Evolutionary conservation across 306 rosid genomes (phyloP).

Genomic region (Senna tora): DNA sequence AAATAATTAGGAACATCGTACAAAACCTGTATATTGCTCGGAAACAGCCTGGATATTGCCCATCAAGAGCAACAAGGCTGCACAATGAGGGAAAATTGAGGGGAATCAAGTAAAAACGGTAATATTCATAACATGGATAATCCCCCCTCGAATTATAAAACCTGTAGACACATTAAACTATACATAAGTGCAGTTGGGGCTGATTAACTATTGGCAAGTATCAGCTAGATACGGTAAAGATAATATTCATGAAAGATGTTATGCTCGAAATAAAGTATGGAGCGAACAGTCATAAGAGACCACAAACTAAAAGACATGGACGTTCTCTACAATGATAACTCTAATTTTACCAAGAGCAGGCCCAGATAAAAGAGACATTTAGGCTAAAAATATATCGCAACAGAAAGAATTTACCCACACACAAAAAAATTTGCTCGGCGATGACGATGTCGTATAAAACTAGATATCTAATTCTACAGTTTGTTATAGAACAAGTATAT

Average conservation of each 20-base stretch:
- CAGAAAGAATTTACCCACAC: not conserved
- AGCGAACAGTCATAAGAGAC: not conserved
- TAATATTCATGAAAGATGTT: not conserved
- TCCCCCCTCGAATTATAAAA: not conserved
- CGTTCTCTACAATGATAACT: not conserved
- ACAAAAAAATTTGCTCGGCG: not conserved
- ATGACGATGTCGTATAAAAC: not conserved
- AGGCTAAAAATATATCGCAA: not conserved
- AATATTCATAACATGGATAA: not conserved
- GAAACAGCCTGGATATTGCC: not conserved
- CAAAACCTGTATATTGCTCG: not conserved
- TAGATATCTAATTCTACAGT: too few relatives aligned
- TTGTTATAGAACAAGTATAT: not conserved
- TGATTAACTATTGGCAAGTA: not conserved
- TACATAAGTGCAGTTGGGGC: not conserved
- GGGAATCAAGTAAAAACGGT: not conserved
- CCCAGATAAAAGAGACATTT: not conserved
- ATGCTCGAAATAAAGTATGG: not conserved
- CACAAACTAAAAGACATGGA: not conserved
- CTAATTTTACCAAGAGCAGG: not conserved
- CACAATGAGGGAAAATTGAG: not conserved
- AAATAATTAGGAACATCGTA: not conserved
- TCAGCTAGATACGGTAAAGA: not conserved
- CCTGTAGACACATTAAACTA: not conserved
- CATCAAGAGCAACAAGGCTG: not conserved